Base-by-base conservation (phyloP, 2,329 filamentous ascomycete genomes). In the Hymenoscyphus fraxineus region DNA sequence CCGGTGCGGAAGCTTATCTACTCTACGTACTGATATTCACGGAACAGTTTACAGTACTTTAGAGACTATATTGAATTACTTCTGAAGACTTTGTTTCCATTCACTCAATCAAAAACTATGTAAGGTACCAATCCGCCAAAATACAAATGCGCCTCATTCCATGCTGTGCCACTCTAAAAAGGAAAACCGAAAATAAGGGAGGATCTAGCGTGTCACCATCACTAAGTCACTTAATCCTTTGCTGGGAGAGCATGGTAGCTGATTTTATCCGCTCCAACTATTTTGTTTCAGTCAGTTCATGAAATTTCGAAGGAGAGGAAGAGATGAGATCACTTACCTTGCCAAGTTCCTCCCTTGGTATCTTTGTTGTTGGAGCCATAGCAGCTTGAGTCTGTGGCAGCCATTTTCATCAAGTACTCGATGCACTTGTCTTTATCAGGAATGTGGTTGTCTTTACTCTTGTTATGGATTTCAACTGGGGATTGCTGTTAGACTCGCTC, bases 291-390 rank as follows among this genome's bases (percentile, higher is more conserved):
- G 16, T 44, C n/a, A 44, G 41, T 44, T 16, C 41, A 9, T 44
- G 1, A 27, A 27, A 27, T 27, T 44, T 19, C 4, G 2, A 7
- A 44, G 15, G 13, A n/a, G 6, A n/a, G 6, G 16, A 19, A 19
- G 41, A n/a, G n/a, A 44, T 44, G 41, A n/a, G 41, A 44, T 44
- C n/a, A 44, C 32, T 40, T 22, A 59, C 32, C 32, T 22, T 59
- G 57, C 15, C 38, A 59, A 41, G 57, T 39, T 39, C 57, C 57
- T 56, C 57, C 57, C 57, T 59, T 59, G 22, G 57, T 59, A 59
- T 59, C 57, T 15, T 40, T 59, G 32, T 59, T 59, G 32, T 59
- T 59, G 3, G 13, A 19, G 7, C 57, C 57, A 40, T 59, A 59
- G 38, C 57, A 59, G 15, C 38, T 59, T 13, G 19, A 38, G 19